Evolutionary conservation across 495 filamentous ascomycete species (phyloP).

Genomic region (Talaromyces trachyspermus): DNA sequence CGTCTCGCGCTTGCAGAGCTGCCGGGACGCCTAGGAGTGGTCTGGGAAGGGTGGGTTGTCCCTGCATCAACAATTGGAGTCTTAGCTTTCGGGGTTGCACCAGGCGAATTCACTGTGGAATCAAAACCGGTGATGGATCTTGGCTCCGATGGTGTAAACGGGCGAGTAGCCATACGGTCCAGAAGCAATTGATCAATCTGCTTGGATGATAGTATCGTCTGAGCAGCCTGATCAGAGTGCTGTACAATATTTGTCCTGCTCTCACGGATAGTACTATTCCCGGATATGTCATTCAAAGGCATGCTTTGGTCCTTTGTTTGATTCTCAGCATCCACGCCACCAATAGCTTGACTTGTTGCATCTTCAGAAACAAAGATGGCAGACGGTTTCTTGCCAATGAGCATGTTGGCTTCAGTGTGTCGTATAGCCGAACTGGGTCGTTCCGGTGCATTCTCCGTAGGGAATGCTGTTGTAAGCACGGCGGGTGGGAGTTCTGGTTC

Average conservation of each 20-base stretch:
- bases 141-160: constrained; percentile 16
- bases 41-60: constrained; percentile 23
- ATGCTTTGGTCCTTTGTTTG: constrained; percentile 22
- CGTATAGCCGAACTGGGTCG: constrained; percentile 5
- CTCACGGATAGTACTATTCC: constrained; percentile 30
- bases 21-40: constrained; percentile 49
- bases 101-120: constrained; percentile 20
- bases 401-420: constrained; percentile 11
- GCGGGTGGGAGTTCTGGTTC: constrained; percentile 13
- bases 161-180: constrained; percentile 28
- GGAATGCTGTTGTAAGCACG: constrained; percentile 15
- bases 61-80: constrained; percentile 30
- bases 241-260: constrained; percentile 26
- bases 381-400: constrained; percentile 12
- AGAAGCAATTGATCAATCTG: constrained; percentile 62
- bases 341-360: constrained; percentile 37
- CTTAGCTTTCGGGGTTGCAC: constrained; percentile 31
- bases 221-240: constrained; percentile 59
- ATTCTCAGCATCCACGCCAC: constrained; percentile 29
- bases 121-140: constrained; percentile 7
- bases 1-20: constrained; percentile 60
- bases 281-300: constrained; percentile 37
- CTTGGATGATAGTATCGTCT: constrained; percentile 67
- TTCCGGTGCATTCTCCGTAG: constrained; percentile 10
- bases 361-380: constrained; percentile 45